Evolutionary conservation across 202 grass and related monocot genomes (phyloP).

Genomic region (Cymbopogon flexuosus): DNA sequence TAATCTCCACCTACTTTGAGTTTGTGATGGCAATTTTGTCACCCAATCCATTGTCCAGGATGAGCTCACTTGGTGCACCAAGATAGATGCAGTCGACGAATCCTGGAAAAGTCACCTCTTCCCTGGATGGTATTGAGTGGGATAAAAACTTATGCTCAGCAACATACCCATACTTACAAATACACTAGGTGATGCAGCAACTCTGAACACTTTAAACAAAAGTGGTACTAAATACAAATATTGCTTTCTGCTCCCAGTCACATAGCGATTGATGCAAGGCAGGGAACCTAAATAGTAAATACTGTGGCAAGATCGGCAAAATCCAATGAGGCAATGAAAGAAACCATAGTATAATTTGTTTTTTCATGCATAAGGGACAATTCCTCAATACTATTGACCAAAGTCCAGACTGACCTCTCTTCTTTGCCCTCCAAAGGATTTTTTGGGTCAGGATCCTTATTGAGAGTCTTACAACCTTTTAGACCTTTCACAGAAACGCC

Average conservation of each 20-base stretch:
- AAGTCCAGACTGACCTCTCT: constrained; percentile 61
- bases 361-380: neutral
- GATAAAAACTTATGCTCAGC: constrained; percentile 21
- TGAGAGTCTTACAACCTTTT: constrained; percentile 75
- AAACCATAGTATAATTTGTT: constrained; percentile 1
- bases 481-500: constrained; percentile 84
- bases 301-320: neutral
- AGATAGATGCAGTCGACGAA: constrained; percentile 91
- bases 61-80: constrained; percentile 59
- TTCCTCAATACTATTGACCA: constrained; percentile 8
- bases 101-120: constrained; percentile 73
- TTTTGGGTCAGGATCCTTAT: constrained; percentile 89
- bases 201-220: neutral
- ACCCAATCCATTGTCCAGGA: constrained; percentile 87
- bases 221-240: neutral
- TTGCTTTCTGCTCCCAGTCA: neutral
- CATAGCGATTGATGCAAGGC: neutral
- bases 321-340: neutral
- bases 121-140: constrained; percentile 49
- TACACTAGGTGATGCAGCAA: neutral
- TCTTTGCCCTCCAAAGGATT: constrained; percentile 79
- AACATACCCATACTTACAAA: neutral
- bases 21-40: constrained; percentile 71
- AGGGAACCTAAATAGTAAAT: constrained; percentile 2
- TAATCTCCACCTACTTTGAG: constrained; percentile 48